Percentiles rank a stretch among this genome's conserved stretches.
These are phyloP conservation scores for Patellaria atrata DNA, from an alignment of 495 filamentous ascomycete genomes.

Conservation along the genomic window DNA sequence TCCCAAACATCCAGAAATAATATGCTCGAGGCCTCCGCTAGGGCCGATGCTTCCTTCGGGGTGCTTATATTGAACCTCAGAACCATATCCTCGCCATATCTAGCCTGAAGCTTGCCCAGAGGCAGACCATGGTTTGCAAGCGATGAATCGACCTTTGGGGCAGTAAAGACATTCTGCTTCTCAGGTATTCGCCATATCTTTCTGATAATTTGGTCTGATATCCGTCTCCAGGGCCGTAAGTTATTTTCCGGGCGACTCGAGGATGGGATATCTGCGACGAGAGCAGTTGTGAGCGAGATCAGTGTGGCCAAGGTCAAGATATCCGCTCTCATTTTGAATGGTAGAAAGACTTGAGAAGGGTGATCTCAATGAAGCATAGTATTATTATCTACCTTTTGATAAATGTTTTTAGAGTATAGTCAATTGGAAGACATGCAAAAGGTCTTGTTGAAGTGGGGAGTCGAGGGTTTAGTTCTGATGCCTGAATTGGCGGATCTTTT, in stretches of 20 bases:
- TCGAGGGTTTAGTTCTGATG: no score
- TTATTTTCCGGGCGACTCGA: not conserved
- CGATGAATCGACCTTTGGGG: not conserved
- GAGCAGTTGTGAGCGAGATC: not conserved
- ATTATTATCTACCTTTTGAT: no score
- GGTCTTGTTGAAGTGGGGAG: no score
- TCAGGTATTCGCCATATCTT: constrained; percentile 43
- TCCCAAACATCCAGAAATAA: constrained; percentile 86
- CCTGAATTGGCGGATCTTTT: no score
- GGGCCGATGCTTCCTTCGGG: constrained; percentile 50
- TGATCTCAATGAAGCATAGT: no score
- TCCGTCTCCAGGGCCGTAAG: constrained; percentile 30
- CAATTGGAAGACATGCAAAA: no score
- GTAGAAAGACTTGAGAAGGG: no score
- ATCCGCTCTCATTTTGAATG: no score
- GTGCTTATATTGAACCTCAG: constrained; percentile 71
- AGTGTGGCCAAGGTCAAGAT: no score
- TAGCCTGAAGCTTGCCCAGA: constrained; percentile 35
- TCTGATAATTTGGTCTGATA: constrained; percentile 52
- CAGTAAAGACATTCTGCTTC: constrained; percentile 11
- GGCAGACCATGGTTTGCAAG: constrained; percentile 1
- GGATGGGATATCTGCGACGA: not conserved
- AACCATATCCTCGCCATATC: constrained; percentile 72
- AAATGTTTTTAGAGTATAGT: no score
- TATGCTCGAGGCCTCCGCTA: constrained; percentile 58